These are phyloP conservation scores for Calonectria hongkongensis DNA, from an alignment of 2,329 filamentous ascomycete species.

Conservation along the genomic window DNA sequence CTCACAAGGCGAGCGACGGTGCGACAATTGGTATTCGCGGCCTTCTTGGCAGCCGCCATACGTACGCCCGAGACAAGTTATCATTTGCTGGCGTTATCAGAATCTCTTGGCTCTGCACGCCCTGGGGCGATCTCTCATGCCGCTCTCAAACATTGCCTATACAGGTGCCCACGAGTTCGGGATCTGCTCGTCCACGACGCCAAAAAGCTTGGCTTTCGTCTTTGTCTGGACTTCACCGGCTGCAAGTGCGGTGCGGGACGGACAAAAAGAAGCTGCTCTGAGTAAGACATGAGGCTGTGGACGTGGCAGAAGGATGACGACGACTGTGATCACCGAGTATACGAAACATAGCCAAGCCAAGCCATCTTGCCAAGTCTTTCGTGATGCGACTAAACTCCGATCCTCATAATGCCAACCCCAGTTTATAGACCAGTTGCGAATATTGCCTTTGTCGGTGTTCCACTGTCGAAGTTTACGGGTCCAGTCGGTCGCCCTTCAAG, in stretches of 20 bases:
- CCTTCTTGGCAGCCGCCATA: constrained; percentile 27
- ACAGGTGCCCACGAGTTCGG: constrained; percentile 11
- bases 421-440: constrained; percentile 19
- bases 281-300: constrained; percentile 40
- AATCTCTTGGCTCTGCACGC: constrained; percentile 31
- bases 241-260: constrained; percentile 33
- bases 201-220: constrained; percentile 30
- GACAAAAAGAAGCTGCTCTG: constrained; percentile 8
- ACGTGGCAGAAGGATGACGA: constrained; percentile 43
- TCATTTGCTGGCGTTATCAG: constrained; percentile 4
- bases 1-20: constrained; percentile 14
- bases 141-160: constrained; percentile 27
- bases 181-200: constrained; percentile 21
- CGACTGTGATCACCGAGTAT: constrained; percentile 39
- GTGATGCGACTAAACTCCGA: constrained; percentile 40
- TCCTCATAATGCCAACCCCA: constrained; percentile 28
- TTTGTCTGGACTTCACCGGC: constrained; percentile 20
- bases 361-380: constrained; percentile 43
- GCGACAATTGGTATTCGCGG: constrained; percentile 15
- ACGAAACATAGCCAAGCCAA: constrained; percentile 30
- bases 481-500: constrained; percentile 8
- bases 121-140: constrained; percentile 31
- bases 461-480: constrained; percentile 15
- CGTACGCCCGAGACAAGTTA: neutral
- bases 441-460: constrained; percentile 28